phyloP scores from a whole-genome alignment of 2,329 filamentous ascomycete species.

The Metarhizium robertsii region DNA sequence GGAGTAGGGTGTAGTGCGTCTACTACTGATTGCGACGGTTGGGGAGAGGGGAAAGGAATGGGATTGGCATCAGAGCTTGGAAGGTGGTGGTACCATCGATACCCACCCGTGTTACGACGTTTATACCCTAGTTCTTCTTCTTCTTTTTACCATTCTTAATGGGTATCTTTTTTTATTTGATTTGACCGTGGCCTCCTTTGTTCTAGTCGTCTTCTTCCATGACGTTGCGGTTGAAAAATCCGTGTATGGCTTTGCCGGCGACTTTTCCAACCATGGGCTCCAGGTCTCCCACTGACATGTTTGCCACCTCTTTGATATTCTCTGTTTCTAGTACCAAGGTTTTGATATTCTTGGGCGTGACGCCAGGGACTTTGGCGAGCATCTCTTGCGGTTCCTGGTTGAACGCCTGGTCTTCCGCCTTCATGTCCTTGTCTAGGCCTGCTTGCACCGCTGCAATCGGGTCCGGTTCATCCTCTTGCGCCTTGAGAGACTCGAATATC shows the following conservation, averaged over 20 bases:
- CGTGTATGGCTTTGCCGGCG: constrained; percentile 60
- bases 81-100: background rate
- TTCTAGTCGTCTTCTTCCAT: constrained; percentile 38
- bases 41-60: background rate
- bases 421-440: constrained; percentile 52
- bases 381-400: constrained; percentile 86
- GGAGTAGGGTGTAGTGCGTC: constrained; percentile 13
- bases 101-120: background rate
- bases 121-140: constrained; percentile 3
- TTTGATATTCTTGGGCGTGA: constrained; percentile 70
- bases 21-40: background rate
- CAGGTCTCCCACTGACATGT: constrained; percentile 69
- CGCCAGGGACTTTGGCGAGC: constrained; percentile 73
- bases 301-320: constrained; percentile 74
- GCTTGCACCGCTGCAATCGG: constrained; percentile 77
- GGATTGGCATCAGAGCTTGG: too few species aligned
- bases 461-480: constrained; percentile 81
- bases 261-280: constrained; percentile 67
- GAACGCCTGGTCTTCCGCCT: constrained; percentile 61
- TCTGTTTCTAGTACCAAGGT: constrained; percentile 63
- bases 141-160: background rate
- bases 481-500: constrained; percentile 91
- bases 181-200: background rate
- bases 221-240: constrained; percentile 67
- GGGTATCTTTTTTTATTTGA: constrained; percentile 7